phyloP scores from a whole-genome alignment of 768 basidiomycete genomes.

The Boletus insuetus region DNA sequence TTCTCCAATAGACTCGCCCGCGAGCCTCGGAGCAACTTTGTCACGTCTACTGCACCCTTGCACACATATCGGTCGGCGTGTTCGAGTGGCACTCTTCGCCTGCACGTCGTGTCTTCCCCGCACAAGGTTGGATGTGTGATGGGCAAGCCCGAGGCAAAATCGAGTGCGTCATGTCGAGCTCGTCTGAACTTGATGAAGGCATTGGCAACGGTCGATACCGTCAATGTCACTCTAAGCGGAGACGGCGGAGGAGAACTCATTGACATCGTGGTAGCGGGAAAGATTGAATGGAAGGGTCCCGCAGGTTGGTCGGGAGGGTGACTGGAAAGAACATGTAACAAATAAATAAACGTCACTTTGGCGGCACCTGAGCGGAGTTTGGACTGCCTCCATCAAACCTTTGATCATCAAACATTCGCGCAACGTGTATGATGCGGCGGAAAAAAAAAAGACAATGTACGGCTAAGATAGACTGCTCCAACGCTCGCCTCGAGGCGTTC shows the following conservation, averaged over 20 bases:
- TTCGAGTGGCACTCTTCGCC: slow-evolving; percentile 31
- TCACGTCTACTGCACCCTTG: slow-evolving; percentile 58
- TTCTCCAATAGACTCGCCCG: slow-evolving; percentile 49
- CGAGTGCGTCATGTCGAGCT: slow-evolving; percentile 32
- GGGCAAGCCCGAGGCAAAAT: slow-evolving; percentile 38
- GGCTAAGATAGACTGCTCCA: not conserved
- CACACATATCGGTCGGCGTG: slow-evolving; percentile 53
- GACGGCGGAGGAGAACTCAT: slow-evolving; percentile 25
- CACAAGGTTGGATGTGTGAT: slow-evolving; percentile 36
- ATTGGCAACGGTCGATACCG: slow-evolving; percentile 44
- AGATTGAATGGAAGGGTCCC: not conserved
- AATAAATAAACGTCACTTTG: slow-evolving; percentile 6
- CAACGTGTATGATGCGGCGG: slow-evolving; percentile 13
- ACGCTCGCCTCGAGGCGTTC: slow-evolving; percentile 2
- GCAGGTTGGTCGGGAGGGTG: not conserved
- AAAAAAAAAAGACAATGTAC: not conserved
- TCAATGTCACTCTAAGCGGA: slow-evolving; percentile 21
- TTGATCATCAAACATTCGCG: not conserved
- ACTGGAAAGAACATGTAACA: not conserved
- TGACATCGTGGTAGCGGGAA: not conserved
- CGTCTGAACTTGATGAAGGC: slow-evolving; percentile 54
- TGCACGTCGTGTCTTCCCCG: slow-evolving; percentile 26
- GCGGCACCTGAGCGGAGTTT: slow-evolving; percentile 22
- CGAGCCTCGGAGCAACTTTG: slow-evolving; percentile 54
- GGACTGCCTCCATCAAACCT: not conserved